Percentiles rank a stretch among this genome's conserved stretches.
These are phyloP conservation scores for Canavalia gladiata DNA, from an alignment of 306 rosid genomes.

Conservation along the genomic window DNA sequence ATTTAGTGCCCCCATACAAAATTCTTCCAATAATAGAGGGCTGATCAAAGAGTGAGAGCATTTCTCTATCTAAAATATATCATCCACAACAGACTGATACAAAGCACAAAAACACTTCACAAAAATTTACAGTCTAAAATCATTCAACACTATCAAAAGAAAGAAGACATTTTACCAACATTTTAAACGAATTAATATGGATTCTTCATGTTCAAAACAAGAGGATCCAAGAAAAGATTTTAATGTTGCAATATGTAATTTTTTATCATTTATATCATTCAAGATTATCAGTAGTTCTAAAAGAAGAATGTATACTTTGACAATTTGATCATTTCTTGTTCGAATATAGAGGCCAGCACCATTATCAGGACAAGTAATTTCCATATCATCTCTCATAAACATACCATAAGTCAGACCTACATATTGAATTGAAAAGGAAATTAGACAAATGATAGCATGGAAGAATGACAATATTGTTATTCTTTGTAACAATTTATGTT, in stretches of 20 bases:
- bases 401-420: constrained; percentile 85
- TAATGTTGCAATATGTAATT: constrained; percentile 29
- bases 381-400: constrained; percentile 76
- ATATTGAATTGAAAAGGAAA: constrained; percentile 56
- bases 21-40: not conserved
- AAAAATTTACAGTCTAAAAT: not conserved
- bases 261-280: constrained; percentile 19
- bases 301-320: constrained; percentile 69
- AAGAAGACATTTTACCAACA: constrained; percentile 28
- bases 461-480: constrained; percentile 13
- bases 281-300: constrained; percentile 39
- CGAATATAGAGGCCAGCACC: constrained; percentile 87
- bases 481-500: constrained; percentile 5
- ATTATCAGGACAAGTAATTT: constrained; percentile 86
- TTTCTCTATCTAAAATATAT: constrained; percentile 19
- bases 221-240: constrained; percentile 39
- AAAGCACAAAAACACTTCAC: constrained; percentile 17
- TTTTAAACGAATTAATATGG: not conserved
- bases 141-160: constrained; percentile 21
- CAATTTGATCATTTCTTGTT: constrained; percentile 82
- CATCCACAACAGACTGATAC: constrained; percentile 18
- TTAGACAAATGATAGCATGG: constrained; percentile 34
- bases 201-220: constrained; percentile 19
- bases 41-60: not conserved
- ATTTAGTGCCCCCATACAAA: not conserved